Base-by-base conservation (phyloP, 2,329 filamentous ascomycete species). In the Sclerotinia sclerotiorum region DNA sequence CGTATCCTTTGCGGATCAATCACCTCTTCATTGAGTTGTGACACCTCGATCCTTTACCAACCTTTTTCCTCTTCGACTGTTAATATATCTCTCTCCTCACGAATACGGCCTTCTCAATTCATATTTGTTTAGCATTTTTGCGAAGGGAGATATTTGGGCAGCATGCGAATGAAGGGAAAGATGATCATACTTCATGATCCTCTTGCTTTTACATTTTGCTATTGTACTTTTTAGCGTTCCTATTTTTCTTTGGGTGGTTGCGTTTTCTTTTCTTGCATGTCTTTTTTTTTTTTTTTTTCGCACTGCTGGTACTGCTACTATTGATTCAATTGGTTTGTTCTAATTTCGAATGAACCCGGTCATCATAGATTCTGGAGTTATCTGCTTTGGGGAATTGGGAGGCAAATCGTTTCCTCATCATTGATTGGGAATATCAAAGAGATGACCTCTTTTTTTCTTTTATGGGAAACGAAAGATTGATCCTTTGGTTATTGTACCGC, bases 121-220 rank as follows among this genome's bases (percentile, higher is more conserved):
- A 62, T 49, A 62, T 62, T 62, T 62, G 58, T 62, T 62, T 35
- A 49, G 58, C 58, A 62, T 62, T 62, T 62, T 62, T 62, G 58
- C 58, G 10, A 35, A 49, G 58, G 58, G 58, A 62, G 58, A 49
- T 49, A 62, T 49, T 49, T 62, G 58, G 58, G 58, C 58, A 62
- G 58, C 58, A 62, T 62, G 44, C 58, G 58, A 49, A 62, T 62
- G 58, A 62, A 49, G 58, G 44, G 58, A 49, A 49, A 49, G 58
- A 19, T 35, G 58, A 24, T 62, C 29, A 62, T 62, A 2, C 7
- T 19, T 55, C 0, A 49, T 62, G 44, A 62, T 62, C 58, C 27
- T 35, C 58, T 62, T 49, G 21, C 58, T 62, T 49, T 49, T 24
- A 39, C 58, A 62, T 62, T 49, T 62, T 62, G 58, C 58, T 62